Evolutionary conservation across 768 basidiomycete species (phyloP), one percentile per base, ranked within the genome.

Genomic region (Boletus insuetus): DNA sequence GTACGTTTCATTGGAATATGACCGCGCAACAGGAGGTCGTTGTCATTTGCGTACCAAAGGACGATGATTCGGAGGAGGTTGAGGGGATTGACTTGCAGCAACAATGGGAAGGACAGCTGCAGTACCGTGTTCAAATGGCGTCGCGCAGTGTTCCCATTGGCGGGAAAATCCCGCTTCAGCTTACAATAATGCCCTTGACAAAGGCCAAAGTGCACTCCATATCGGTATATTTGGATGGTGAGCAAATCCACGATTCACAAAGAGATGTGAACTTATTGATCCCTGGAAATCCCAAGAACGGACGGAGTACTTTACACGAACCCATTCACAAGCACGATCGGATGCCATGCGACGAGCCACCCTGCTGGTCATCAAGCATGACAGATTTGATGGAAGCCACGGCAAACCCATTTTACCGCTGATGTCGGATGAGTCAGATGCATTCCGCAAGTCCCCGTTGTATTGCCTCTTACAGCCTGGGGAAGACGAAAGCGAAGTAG

Each of bases 81-180:
- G 84, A 84, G 58, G 89, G 84, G 61, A 83, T 98, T 48, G 79
- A 91, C 46, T 83, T 98, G 16, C 89, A 96, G 66, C 77, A 91
- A 19, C 84, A 88, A 62, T 99, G 95, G 96, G 95, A 98, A 54
- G 80, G 84, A 46, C 90, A 96, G 67, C 65, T 94, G 60, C 85
- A 87, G 53, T 97, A 95, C 64, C 75, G 88, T 41, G 84, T 97
- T 46, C 80, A 85, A 3, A 73, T 94, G 13, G 79, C 84, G 16
- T 86, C 85, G 6, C 83, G 87, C 56, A 86, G 83, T 56, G 91
- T 94, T 71, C 83, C 86, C 17, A 82, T 98, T 26, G 95, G 94
- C 32, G 89, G 92, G 38, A 78, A 78, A 6, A 78, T 98, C 49
- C 91, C 94, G 0, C 73, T 98, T 24, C 82, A 82, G 26, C 77